A percentile compares a stretch with the other conserved stretches of the same genome.
These are phyloP conservation scores for Leccinum broughii DNA, from an alignment of 768 basidiomycete genomes.

Conservation along the genomic window DNA sequence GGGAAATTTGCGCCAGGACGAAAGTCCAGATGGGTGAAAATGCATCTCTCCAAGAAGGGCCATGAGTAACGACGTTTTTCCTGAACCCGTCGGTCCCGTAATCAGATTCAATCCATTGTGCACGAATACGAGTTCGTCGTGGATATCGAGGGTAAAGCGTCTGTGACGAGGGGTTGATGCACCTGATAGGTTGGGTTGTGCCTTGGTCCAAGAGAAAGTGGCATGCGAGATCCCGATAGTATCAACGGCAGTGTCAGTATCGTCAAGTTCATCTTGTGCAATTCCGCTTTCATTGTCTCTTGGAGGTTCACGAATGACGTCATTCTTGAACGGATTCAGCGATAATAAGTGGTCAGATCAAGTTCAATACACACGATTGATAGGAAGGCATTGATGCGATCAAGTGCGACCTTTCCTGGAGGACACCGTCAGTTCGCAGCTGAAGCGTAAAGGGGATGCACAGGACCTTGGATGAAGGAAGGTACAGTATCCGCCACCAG, in stretches of 20 bases:
- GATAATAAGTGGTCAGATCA: background rate
- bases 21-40: constrained; percentile 47
- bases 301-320: background rate
- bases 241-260: background rate
- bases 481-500: background rate
- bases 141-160: constrained; percentile 49
- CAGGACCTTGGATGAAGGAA: constrained; percentile 7
- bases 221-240: constrained; percentile 9
- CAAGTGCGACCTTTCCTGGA: constrained; percentile 18
- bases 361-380: background rate
- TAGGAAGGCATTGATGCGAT: constrained; percentile 12
- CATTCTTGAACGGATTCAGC: constrained; percentile 3
- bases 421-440: constrained; percentile 2
- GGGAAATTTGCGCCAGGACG: constrained; percentile 70
- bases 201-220: constrained; percentile 11
- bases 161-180: constrained; percentile 23
- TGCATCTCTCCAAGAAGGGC: constrained; percentile 67
- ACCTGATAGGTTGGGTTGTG: background rate
- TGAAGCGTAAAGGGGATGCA: constrained; percentile 28
- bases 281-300: background rate
- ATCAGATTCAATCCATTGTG: constrained; percentile 54
- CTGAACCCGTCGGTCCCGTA: constrained; percentile 58
- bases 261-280: background rate
- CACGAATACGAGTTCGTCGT: constrained; percentile 55
- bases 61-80: constrained; percentile 67